phyloP scores from a whole-genome alignment of 345 rosid species.

The Hypericum perforatum region DNA sequence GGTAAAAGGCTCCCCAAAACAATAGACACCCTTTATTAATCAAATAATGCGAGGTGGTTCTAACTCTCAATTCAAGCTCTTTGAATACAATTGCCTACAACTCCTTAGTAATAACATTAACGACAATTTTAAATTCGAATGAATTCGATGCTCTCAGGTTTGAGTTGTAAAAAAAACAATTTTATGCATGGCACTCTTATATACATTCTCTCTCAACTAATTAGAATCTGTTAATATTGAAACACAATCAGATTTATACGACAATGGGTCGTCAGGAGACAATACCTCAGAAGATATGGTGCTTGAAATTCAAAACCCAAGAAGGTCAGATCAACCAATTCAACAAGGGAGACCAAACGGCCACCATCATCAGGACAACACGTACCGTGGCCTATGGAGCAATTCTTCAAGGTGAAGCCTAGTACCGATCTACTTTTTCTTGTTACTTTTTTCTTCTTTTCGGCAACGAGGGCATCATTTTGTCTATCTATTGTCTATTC shows the following conservation, averaged over 20 bases:
- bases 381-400: slow-evolving; percentile 49
- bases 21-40: no score
- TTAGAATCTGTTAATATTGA: not conserved
- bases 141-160: no score
- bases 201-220: not conserved
- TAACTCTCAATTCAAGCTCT: no score
- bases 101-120: no score
- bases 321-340: slow-evolving; percentile 34
- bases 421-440: not conserved
- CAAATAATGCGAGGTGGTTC: no score
- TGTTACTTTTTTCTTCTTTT: no score
- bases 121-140: no score
- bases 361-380: slow-evolving; percentile 30
- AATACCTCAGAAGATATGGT: slow-evolving; percentile 70
- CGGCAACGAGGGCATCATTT: no score
- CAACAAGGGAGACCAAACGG: slow-evolving; percentile 33
- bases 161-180: not conserved
- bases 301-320: slow-evolving; percentile 52
- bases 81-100: no score
- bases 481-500: no score
- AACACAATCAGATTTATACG: slow-evolving; percentile 68
- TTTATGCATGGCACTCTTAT: not conserved
- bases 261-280: slow-evolving; percentile 77
- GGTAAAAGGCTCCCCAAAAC: no score
- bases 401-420: slow-evolving; percentile 47